phyloP scores from a whole-genome alignment of 2,329 filamentous ascomycete species.

The Passalora sequoiae region DNA sequence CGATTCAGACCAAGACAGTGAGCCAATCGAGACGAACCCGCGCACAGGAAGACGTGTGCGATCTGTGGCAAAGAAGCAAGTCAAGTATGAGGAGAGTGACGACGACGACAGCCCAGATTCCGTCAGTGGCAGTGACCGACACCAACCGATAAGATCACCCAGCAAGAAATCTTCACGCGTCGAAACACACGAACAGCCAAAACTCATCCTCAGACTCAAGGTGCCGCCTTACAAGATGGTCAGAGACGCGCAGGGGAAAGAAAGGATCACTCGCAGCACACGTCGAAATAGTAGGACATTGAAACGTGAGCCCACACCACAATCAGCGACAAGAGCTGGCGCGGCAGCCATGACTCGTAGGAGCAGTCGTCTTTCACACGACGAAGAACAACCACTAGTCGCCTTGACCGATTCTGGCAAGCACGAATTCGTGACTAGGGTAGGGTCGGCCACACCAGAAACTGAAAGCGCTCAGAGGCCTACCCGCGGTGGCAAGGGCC shows the following conservation, averaged over 20 bases:
- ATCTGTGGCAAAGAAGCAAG: constrained; percentile 50
- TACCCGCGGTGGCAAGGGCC: constrained; percentile 44
- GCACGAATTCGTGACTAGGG: constrained; percentile 51
- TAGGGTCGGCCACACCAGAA: constrained; percentile 50
- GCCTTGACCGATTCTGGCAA: constrained; percentile 56
- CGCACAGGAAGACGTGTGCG: constrained; percentile 52
- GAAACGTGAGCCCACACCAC: constrained; percentile 35
- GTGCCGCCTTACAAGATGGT: constrained; percentile 29
- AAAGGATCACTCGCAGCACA: constrained; percentile 29
- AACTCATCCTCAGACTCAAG: constrained; percentile 41
- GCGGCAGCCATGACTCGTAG: constrained; percentile 41
- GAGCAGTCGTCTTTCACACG: constrained; percentile 56
- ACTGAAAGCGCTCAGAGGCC: constrained; percentile 37
- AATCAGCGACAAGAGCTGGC: constrained; percentile 15
- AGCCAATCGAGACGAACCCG: constrained; percentile 52
- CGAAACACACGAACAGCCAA: constrained; percentile 9
- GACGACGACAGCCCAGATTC: constrained; percentile 43
- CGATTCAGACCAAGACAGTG: constrained; percentile 41
- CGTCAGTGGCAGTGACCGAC: constrained; percentile 28
- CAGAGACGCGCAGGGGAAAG: too few species aligned
- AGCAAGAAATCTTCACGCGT: constrained; percentile 9
- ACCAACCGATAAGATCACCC: constrained; percentile 17
- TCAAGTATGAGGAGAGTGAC: constrained; percentile 52
- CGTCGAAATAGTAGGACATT: constrained; percentile 38
- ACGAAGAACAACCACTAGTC: constrained; percentile 52